Conservation (phyloP, 148 eudicot genomes). For the Camellia japonica region DNA sequence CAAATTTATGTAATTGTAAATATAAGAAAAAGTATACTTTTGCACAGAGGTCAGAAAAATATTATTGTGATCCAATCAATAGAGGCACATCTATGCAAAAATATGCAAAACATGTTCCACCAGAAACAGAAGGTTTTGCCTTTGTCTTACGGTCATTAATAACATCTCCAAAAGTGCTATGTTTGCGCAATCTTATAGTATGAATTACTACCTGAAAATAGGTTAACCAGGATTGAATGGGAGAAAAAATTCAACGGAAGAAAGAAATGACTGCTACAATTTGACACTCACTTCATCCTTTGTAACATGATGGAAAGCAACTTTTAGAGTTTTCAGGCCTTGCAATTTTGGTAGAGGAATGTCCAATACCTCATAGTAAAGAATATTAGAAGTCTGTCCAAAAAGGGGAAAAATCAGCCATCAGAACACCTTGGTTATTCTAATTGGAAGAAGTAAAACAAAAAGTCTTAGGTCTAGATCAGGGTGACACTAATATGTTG, state of each 20-base stretch:
- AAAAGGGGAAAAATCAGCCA: background rate
- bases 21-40: background rate
- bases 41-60: too few relatives aligned
- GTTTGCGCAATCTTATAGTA: constrained; percentile 77
- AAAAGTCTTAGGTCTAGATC: background rate
- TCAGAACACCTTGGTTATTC: background rate
- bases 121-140: constrained; percentile 9
- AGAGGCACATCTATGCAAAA: background rate
- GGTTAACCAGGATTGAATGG: constrained; percentile 9
- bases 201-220: constrained; percentile 56
- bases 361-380: constrained; percentile 92
- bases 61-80: too few relatives aligned
- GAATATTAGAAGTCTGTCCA: constrained; percentile 73
- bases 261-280: background rate
- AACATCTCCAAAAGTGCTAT: constrained; percentile 85
- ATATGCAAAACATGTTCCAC: background rate
- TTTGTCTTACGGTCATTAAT: constrained; percentile 71
- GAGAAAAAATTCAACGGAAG: background rate
- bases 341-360: constrained; percentile 87
- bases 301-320: constrained; percentile 78
- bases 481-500: background rate
- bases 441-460: background rate
- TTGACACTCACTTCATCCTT: constrained; percentile 66
- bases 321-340: constrained; percentile 80
- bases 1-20: background rate